A percentile compares a stretch with the other conserved stretches of the same genome.
Evolutionary conservation across 768 basidiomycete genomes (phyloP).

Genomic region (Xerocomellus dryophilus): DNA sequence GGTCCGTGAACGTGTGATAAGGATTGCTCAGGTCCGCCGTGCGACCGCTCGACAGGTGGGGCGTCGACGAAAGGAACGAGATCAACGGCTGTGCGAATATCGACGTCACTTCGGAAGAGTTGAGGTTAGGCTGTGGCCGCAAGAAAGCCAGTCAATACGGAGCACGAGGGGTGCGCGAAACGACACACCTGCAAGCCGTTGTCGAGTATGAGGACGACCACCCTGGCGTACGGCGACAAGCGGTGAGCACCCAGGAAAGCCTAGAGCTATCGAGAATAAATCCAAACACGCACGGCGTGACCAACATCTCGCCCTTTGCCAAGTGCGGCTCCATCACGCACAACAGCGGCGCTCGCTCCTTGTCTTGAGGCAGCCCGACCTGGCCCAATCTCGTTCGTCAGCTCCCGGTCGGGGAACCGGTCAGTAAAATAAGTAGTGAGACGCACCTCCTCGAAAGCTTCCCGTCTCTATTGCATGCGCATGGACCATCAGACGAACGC

Average conservation of each 20-base stretch:
- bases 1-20: constrained; percentile 66
- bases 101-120: constrained; percentile 70
- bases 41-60: constrained; percentile 58
- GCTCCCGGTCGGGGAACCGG: background rate
- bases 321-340: constrained; percentile 80
- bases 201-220: constrained; percentile 83
- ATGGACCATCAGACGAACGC: background rate
- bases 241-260: background rate
- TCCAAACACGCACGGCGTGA: constrained; percentile 72
- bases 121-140: constrained; percentile 65
- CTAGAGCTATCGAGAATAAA: background rate
- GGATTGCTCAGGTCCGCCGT: constrained; percentile 43
- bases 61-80: constrained; percentile 62
- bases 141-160: background rate
- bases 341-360: constrained; percentile 64
- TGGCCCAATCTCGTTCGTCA: constrained; percentile 28
- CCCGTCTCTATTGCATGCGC: constrained; percentile 55
- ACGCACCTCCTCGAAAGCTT: constrained; percentile 85
- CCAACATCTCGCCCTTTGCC: constrained; percentile 66
- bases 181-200: constrained; percentile 60
- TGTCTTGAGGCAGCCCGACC: constrained; percentile 82
- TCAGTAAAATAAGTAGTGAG: background rate
- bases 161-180: background rate
- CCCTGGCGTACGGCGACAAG: constrained; percentile 40
- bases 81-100: constrained; percentile 84